Evolutionary conservation across 2,329 filamentous ascomycete genomes (phyloP).

Genomic region (Fusarium sp.): DNA sequence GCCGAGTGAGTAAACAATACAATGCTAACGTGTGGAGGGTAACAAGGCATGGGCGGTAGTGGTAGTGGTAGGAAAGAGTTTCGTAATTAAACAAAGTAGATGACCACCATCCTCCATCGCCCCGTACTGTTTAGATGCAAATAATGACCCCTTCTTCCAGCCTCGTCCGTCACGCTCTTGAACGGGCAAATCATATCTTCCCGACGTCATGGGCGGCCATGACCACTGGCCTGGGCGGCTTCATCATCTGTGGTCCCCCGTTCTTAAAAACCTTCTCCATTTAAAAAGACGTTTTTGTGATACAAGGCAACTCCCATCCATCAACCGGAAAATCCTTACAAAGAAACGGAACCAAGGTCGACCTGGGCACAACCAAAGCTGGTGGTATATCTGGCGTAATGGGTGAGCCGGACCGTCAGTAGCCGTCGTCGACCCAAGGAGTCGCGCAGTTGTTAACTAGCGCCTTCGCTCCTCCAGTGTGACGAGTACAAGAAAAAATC

Average conservation of each 20-base stretch:
- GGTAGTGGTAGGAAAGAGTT: conserved; percentile 45
- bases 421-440: conserved; percentile 24
- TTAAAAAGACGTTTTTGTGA: conserved; percentile 46
- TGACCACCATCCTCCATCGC: conserved; percentile 54
- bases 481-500: conserved; percentile 50
- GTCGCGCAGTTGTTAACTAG: conserved; percentile 32
- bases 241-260: conserved; percentile 33
- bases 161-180: conserved; percentile 34
- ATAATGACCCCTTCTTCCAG: conserved; percentile 36
- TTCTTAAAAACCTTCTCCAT: conserved; percentile 40
- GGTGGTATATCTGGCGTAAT: conserved; percentile 37
- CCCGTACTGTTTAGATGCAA: conserved; percentile 49
- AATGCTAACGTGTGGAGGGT: conserved; percentile 18
- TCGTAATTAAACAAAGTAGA: conserved; percentile 66
- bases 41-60: conserved; percentile 7
- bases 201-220: conserved; percentile 24
- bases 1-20: conserved; percentile 19
- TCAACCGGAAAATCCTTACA: conserved; percentile 46
- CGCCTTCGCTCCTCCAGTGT: conserved; percentile 43
- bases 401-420: conserved; percentile 29
- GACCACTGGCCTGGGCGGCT: conserved; percentile 36
- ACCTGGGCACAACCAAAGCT: conserved; percentile 44
- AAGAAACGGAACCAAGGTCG: conserved; percentile 45
- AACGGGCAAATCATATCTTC: conserved; percentile 29
- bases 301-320: conserved; percentile 48